A percentile compares a stretch with the other conserved stretches of the same genome.
These are phyloP conservation scores for Silybum marianum DNA, from an alignment of 129 eudicot genomes.

Conservation along the genomic window DNA sequence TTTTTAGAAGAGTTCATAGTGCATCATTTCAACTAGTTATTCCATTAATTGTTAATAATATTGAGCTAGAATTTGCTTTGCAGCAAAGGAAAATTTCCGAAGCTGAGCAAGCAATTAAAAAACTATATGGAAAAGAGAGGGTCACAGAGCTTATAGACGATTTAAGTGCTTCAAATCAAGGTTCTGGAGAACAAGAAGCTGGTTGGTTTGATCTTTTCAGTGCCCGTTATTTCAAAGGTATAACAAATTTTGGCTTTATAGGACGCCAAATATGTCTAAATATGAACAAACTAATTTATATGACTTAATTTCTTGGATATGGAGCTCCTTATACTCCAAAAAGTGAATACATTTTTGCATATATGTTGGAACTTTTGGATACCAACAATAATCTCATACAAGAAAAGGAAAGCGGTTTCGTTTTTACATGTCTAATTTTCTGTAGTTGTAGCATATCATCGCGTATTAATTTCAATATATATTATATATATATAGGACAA, in stretches of 20 bases:
- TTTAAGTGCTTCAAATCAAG: conserved; percentile 56
- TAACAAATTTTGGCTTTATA: background rate
- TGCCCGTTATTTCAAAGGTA: conserved; percentile 82
- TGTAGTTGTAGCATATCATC: background rate
- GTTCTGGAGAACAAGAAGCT: conserved; percentile 83
- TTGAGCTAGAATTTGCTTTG: conserved; percentile 17
- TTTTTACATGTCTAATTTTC: background rate
- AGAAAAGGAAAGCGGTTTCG: background rate
- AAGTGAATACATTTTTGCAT: background rate
- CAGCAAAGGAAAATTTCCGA: conserved; percentile 84
- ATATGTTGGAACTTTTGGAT: background rate
- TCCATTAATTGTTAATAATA: background rate
- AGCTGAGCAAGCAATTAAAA: conserved; percentile 67
- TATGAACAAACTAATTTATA: background rate
- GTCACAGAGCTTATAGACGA: conserved; percentile 79
- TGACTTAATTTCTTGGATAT: background rate
- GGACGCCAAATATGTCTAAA: background rate
- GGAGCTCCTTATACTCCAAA: background rate
- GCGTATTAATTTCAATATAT: background rate
- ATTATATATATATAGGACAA: too few relatives aligned
- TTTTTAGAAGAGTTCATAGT: conserved; percentile 2
- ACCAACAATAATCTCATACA: background rate
- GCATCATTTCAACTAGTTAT: background rate
- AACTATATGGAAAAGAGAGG: conserved; percentile 74
- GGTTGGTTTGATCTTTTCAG: conserved; percentile 97